phyloP scores from a whole-genome alignment of 768 basidiomycete species.

The Pleurotus cornucopiae region DNA sequence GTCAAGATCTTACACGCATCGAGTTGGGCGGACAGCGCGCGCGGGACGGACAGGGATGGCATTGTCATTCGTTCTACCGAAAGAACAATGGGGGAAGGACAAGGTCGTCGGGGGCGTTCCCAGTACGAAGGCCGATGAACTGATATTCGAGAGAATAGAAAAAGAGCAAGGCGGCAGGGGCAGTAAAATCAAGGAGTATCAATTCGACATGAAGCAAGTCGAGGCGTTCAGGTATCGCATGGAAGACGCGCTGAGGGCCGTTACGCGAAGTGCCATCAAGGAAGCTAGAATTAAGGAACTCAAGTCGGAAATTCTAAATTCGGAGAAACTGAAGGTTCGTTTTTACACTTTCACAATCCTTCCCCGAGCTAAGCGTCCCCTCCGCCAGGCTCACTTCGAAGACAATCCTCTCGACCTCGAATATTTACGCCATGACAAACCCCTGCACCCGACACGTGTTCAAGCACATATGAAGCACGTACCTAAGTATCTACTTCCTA shows the following conservation, averaged over 20 bases:
- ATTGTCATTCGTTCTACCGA: slow-evolving; percentile 81
- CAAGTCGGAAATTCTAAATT: slow-evolving; percentile 90
- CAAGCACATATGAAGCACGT: slow-evolving; percentile 96
- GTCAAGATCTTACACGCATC: slow-evolving; percentile 86
- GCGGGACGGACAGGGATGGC: slow-evolving; percentile 93
- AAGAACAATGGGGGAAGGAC: slow-evolving; percentile 65
- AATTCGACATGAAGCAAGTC: slow-evolving; percentile 93
- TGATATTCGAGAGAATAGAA: slow-evolving; percentile 73
- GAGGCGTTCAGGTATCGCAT: slow-evolving; percentile 97
- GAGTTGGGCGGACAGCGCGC: slow-evolving; percentile 94
- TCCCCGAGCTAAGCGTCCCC: slow-evolving; percentile 1
- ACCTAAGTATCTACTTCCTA: slow-evolving; percentile 87
- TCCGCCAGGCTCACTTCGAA: slow-evolving; percentile 88
- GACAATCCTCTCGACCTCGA: slow-evolving; percentile 94
- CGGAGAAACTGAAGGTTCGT: slow-evolving; percentile 90
- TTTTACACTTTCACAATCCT: neutral
- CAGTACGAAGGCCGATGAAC: slow-evolving; percentile 73
- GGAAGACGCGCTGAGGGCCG: slow-evolving; percentile 90
- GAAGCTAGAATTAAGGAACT: slow-evolving; percentile 94
- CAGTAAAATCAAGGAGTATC: slow-evolving; percentile 78
- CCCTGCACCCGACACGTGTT: slow-evolving; percentile 83
- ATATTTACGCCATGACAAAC: slow-evolving; percentile 90
- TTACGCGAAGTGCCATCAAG: slow-evolving; percentile 79
- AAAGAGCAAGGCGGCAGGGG: slow-evolving; percentile 61
- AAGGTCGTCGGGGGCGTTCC: slow-evolving; percentile 67